Evolutionary conservation across 805 yeast genomes (phyloP), one percentile per base, ranked within the genome.

Genomic region (Sungouiella thailandica): DNA sequence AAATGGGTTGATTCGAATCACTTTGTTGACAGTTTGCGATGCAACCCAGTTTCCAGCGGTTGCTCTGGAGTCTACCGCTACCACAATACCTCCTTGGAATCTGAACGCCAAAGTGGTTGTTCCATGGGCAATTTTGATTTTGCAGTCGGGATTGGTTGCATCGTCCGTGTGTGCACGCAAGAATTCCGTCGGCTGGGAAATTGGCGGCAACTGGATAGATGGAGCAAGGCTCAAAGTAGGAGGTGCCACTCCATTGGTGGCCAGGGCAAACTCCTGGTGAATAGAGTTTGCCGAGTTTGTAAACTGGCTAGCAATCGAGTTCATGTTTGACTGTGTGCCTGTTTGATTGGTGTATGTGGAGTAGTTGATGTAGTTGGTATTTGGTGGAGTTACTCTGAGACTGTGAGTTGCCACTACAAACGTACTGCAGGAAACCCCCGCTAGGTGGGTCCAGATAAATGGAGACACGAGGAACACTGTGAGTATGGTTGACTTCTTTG

Each of bases 31-130:
- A 3, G 97, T 88, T 60, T 89, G 97, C 11, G 97, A 88, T 14
- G 97, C 97, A 50, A 93, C 83, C 97, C 97, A 90, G 52, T 83
- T 80, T 29, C 98, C 98, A 2, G 95, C 96, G 7, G 97, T 84
- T 39, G 98, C 98, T 62, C 98, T 79, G 27, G 97, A 88, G 66
- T 93, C 98, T 8, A 93, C 98, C 0, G 97, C 97, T 34, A 93
- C 97, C 25, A 83, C 69, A 47, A 93, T 89, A 16, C 98, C 98
- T 17, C 90, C 96, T 65, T 90, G 79, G 63, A 89, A 93, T 60
- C 97, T 74, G 68, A 93, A 93, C 7, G 97, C 96, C 50, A 93
- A 70, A 10, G 98, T 93, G 5, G 98, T 93, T n/a, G 98, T 93
- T 60, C 98, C 98, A 62, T 93, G 98, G 15, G 97, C 96, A 53